phyloP scores from a whole-genome alignment of 2,329 filamentous ascomycete genomes.

The Aspergillus japonicus region DNA sequence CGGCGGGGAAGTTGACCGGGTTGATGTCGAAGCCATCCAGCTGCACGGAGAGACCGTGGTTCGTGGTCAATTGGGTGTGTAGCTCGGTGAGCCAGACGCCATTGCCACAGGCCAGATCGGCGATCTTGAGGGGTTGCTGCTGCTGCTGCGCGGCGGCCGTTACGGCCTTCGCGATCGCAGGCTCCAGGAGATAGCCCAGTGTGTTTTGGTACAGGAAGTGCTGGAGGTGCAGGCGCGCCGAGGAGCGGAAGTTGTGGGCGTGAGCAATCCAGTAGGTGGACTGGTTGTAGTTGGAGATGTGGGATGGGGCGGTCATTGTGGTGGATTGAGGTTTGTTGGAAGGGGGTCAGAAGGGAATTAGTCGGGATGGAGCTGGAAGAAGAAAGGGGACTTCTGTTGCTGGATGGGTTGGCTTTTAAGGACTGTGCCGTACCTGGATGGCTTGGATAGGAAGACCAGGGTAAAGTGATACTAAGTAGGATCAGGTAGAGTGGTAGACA shows the following conservation, averaged over 20 bases:
- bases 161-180: constrained; percentile 10
- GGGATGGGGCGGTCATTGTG: background rate
- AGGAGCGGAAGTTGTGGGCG: background rate
- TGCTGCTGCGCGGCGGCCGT: background rate
- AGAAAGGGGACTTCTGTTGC: too few relatives aligned
- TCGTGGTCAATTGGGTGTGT: background rate
- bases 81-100: background rate
- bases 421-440: too few relatives aligned
- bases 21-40: background rate
- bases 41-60: background rate
- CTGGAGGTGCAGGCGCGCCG: constrained; percentile 16
- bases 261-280: background rate
- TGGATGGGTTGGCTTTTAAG: too few relatives aligned
- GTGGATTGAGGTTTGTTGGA: too few relatives aligned
- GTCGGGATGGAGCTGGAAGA: too few relatives aligned
- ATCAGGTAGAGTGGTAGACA: too few relatives aligned
- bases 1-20: background rate
- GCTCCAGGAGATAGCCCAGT: constrained; percentile 22
- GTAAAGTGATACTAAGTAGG: too few relatives aligned
- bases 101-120: background rate
- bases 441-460: too few relatives aligned
- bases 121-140: constrained; percentile 3
- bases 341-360: too few relatives aligned
- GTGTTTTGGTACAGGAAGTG: constrained; percentile 28
- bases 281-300: background rate